Conservation (phyloP, 1,284 basidiomycete species). For the Meira nashicola region DNA sequence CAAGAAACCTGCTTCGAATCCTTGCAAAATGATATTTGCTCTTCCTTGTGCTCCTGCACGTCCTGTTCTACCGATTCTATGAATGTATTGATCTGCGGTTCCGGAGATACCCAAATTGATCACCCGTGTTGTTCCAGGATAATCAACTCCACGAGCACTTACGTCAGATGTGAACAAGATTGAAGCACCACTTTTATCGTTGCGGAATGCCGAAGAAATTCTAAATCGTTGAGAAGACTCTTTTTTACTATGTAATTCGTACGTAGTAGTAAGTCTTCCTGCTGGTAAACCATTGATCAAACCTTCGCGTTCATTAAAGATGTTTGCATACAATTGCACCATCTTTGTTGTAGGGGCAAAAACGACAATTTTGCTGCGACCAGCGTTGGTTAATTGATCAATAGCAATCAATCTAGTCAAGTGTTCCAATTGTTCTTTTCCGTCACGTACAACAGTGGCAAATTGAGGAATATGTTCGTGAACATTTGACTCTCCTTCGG, state of each 20-base stretch:
- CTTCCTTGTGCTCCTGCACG: slow-evolving; percentile 69
- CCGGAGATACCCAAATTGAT: slow-evolving; percentile 83
- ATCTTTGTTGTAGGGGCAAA: slow-evolving; percentile 87
- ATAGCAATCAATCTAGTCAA: slow-evolving; percentile 75
- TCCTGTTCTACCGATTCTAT: slow-evolving; percentile 86
- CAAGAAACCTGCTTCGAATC: slow-evolving; percentile 75
- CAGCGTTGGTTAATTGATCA: slow-evolving; percentile 75
- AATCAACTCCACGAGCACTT: slow-evolving; percentile 56
- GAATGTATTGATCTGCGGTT: slow-evolving; percentile 73
- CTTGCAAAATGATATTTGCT: slow-evolving; percentile 78
- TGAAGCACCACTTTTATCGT: slow-evolving; percentile 58
- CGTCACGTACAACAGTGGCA: slow-evolving; percentile 67
- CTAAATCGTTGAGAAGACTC: slow-evolving; percentile 64
- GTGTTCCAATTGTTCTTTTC: slow-evolving; percentile 72
- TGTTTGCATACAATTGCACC: slow-evolving; percentile 63
- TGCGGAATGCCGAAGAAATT: slow-evolving; percentile 67
- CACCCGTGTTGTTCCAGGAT: slow-evolving; percentile 77
- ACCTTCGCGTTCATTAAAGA: background rate
- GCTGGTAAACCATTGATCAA: slow-evolving; percentile 17
- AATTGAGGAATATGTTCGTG: slow-evolving; percentile 76
- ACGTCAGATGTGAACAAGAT: slow-evolving; percentile 56
- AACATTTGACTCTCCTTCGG: slow-evolving; percentile 63
- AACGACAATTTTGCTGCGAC: slow-evolving; percentile 73
- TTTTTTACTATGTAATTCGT: slow-evolving; percentile 83
- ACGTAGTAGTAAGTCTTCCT: slow-evolving; percentile 41